Evolutionary conservation across 2,329 filamentous ascomycete genomes (phyloP), one percentile per base, ranked within the genome.

Genomic region (Diaporthe longicolla): DNA sequence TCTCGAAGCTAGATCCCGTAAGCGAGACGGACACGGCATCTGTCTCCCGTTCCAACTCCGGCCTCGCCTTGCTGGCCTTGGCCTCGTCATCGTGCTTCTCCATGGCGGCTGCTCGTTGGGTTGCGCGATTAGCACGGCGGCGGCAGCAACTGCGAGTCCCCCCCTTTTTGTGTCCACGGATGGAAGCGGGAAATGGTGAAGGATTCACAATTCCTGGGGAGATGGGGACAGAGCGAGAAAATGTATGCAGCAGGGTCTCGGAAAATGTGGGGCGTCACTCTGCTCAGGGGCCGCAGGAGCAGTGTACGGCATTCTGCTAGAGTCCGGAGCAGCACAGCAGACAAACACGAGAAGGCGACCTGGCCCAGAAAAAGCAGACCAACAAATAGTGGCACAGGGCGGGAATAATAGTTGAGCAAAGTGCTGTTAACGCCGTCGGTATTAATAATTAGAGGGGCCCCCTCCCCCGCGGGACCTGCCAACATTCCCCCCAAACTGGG

Each of bases 1-100:
- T 55, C 26, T 75, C 71, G 17, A 68, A 54, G 58, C 71, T 73
- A 6, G 73, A 73, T 21, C 50, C 73, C 9, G 71, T 73, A 29
- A 43, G 73, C 3, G 73, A 73, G 7, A 29, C 19, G 15, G 55
- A 21, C 37, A 29, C 24, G 29, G 35, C 43, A 15, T 52, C 21
- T 3, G 26, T 6, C 43, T 45, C 50, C 24, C 5, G 21, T 40
- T 17, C 35, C 32, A 43, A 6, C 5, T 59, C 70, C 50, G 50
- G 17, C n/a, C 45, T 57, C 24, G 59, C 40, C 11, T 29, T 35
- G 69, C 52, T 45, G 29, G 61, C 55, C 54, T 72, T 43, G 24
- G 24, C 57, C 7, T 66, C 50, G 24, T 73, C 69, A 35, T 70
- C 61, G 9, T 70, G 45, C 21, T 74, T 59, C 24, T 58, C 57